These are phyloP conservation scores for Boletus huronensis DNA, from an alignment of 768 basidiomycete genomes.

Conservation along the genomic window DNA sequence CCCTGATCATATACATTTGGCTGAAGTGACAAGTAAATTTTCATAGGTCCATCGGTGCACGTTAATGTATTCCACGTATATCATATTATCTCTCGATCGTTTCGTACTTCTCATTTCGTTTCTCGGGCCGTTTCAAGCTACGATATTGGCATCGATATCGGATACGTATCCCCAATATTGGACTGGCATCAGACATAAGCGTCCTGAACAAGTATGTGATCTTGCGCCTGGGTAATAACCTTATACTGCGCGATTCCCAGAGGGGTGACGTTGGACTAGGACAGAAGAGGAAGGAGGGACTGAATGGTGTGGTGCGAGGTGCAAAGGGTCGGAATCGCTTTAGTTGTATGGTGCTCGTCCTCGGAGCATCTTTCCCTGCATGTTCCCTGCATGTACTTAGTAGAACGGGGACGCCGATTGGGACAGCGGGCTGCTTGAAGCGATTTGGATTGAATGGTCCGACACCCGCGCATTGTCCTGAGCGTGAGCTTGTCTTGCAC, in stretches of 20 bases:
- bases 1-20: not conserved
- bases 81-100: constrained; percentile 23
- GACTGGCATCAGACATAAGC: constrained; percentile 20
- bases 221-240: constrained; percentile 7
- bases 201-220: constrained; percentile 3
- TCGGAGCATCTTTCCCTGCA: not conserved
- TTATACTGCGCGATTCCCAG: constrained; percentile 10
- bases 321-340: constrained; percentile 1
- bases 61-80: constrained; percentile 28
- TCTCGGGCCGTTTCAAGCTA: constrained; percentile 7
- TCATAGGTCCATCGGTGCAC: constrained; percentile 2
- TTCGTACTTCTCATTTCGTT: constrained; percentile 19
- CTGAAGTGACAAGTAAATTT: not conserved
- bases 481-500: not conserved
- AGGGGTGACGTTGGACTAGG: constrained; percentile 1
- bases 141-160: constrained; percentile 21
- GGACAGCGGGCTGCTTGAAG: no score
- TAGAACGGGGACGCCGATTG: not conserved
- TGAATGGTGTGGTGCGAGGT: not conserved
- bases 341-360: not conserved
- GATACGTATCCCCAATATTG: constrained; percentile 20
- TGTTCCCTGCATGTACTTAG: not conserved
- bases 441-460: not conserved
- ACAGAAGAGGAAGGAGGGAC: constrained; percentile 11
- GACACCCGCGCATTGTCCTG: constrained; percentile 8